Evolutionary conservation across 2,329 filamentous ascomycete genomes (phyloP), one percentile per base, ranked within the genome.

Genomic region (Aspergillus udagawae): DNA sequence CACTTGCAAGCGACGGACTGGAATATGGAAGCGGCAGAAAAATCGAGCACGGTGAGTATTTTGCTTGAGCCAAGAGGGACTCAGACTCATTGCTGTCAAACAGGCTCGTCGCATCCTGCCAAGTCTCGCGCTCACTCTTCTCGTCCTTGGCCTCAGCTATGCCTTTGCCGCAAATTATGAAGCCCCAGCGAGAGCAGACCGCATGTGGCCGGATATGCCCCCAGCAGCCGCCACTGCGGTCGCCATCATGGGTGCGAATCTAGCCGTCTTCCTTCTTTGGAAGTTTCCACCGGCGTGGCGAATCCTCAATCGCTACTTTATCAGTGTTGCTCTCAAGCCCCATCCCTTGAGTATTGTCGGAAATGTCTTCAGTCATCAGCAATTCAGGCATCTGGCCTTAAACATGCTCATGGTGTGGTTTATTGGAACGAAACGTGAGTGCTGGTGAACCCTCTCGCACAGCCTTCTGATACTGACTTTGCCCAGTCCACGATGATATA

Each of bases 341-440:
- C 77, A 78, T 57, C 76, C 82, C 8, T 57, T 80, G 7, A 80
- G 80, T 58, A 71, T 83, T 53, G 60, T 87, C 4, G 79, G 81
- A 20, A 82, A 80, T 64, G 71, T 79, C 10, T 86, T 86, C 70
- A 82, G 80, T 55, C 85, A 87, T 69, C 79, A 85, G 51, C 73
- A 76, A 7, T 67, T 80, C 53, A 68, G 68, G 49, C 85, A 87
- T 68, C 65, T 84, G 4, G 69, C 75, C 21, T 69, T 70, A 12
- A 87, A 87, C 65, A 81, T 85, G 75, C 64, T 80, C 51, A 73
- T 79, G 28, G 67, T 87, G 29, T 80, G 77, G 71, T 73, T 84
- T 55, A 77, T 86, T 55, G 84, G 83, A 1, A 77, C 79, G 38
- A 72, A 74, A 57, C 70, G 78, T 79, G 69, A 69, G 71, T 66